Evolutionary conservation across 1,284 basidiomycete species (phyloP).

Genomic region (Malassezia brasiliensis): DNA sequence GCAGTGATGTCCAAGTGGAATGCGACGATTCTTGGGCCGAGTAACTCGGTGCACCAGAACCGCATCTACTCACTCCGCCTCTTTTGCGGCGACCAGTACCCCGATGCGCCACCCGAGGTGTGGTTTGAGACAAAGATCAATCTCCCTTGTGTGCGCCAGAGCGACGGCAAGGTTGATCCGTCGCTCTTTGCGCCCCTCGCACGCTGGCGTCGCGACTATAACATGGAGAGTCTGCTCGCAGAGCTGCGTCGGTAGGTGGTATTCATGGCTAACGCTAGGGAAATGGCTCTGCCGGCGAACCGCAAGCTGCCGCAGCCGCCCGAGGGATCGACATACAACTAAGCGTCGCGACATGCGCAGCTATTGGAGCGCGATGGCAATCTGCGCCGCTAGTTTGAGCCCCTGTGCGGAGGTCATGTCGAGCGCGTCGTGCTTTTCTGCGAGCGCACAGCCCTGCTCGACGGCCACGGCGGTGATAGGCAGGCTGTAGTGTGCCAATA

Average conservation of each 20-base stretch:
- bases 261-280: conserved; percentile 54
- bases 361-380: not conserved
- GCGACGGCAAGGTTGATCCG: conserved; percentile 55
- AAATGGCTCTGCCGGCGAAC: conserved; percentile 85
- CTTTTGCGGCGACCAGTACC: conserved; percentile 70
- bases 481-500: conserved; percentile 29
- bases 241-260: conserved; percentile 40
- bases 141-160: conserved; percentile 77
- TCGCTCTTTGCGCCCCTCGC: conserved; percentile 33
- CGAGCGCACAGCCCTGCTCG: conserved; percentile 17
- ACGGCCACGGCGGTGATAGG: conserved; percentile 36
- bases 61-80: conserved; percentile 94
- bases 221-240: conserved; percentile 42
- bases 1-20: conserved; percentile 86
- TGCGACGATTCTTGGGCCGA: conserved; percentile 94
- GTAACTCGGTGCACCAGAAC: conserved; percentile 89
- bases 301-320: conserved; percentile 88
- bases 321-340: conserved; percentile 58
- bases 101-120: conserved; percentile 67
- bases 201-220: conserved; percentile 42
- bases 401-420: not conserved
- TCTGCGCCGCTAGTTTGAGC: not conserved
- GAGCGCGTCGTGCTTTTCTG: not conserved
- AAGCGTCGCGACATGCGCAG: not conserved
- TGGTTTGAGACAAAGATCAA: conserved; percentile 84